These are phyloP conservation scores for Jacaranda copaia DNA, from an alignment of 257 asterid genomes.

Conservation along the genomic window DNA sequence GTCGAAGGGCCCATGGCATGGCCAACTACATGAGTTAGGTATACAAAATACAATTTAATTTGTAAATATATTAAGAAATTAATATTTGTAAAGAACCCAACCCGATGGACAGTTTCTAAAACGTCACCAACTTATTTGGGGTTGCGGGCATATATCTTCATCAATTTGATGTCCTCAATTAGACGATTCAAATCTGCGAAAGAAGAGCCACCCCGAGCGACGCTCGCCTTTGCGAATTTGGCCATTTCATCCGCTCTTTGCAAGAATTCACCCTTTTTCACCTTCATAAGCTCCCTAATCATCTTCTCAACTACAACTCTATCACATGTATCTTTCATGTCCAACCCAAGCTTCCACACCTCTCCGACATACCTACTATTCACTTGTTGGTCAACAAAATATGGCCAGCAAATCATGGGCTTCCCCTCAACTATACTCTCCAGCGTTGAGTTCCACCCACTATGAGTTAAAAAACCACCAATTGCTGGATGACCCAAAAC, in stretches of 20 bases:
- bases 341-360: constrained; percentile 58
- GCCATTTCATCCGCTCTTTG: constrained; percentile 40
- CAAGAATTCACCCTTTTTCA: constrained; percentile 52
- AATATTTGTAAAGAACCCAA: no score
- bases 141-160: constrained; percentile 13
- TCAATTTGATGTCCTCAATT: constrained; percentile 46
- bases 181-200: constrained; percentile 46
- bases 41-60: no score
- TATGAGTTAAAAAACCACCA: constrained; percentile 53
- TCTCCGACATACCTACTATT: constrained; percentile 53
- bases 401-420: constrained; percentile 65
- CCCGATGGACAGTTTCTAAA: no score
- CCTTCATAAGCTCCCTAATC: constrained; percentile 59
- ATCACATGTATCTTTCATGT: constrained; percentile 64
- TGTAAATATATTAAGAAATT: no score
- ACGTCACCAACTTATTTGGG: background rate
- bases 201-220: constrained; percentile 53
- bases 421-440: constrained; percentile 51
- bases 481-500: constrained; percentile 47
- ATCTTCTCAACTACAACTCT: constrained; percentile 50
- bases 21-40: no score
- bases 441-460: constrained; percentile 60
- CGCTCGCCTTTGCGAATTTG: constrained; percentile 38
- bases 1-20: no score
- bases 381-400: constrained; percentile 52